phyloP scores from a whole-genome alignment of 805 yeast genomes.

The Zygosaccharomyces rouxii region DNA sequence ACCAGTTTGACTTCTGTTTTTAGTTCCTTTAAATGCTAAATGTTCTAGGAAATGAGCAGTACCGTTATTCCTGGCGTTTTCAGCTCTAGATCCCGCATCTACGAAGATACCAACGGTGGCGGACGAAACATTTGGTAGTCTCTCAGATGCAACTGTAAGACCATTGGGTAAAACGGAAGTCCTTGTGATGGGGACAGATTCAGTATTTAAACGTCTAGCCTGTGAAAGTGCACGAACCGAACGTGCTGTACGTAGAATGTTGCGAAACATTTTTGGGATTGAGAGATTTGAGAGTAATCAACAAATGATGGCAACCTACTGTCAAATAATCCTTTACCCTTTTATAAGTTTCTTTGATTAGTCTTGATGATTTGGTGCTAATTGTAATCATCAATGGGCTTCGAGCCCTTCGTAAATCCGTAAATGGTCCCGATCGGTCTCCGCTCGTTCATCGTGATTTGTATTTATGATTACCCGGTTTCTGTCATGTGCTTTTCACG shows the following conservation, averaged over 20 bases:
- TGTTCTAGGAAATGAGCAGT: conserved; percentile 98
- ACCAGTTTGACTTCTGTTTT: conserved; percentile 68
- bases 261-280: conserved; percentile 4
- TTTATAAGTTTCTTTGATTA: too few relatives aligned
- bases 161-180: conserved; percentile 86
- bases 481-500: background rate
- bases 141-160: conserved; percentile 87
- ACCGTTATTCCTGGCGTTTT: conserved; percentile 76
- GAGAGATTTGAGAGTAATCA: too few relatives aligned
- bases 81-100: conserved; percentile 98
- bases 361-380: background rate
- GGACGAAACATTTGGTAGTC: conserved; percentile 79
- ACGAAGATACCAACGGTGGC: conserved; percentile 99
- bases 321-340: too few relatives aligned
- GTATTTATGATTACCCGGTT: background rate
- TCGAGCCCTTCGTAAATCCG: background rate
- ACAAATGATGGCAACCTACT: too few relatives aligned
- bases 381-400: background rate
- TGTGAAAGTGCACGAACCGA: background rate
- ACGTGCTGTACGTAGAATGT: background rate
- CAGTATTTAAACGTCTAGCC: background rate
- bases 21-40: conserved; percentile 93
- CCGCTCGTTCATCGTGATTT: background rate
- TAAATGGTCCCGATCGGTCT: background rate
- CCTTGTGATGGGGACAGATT: conserved; percentile 43